These are phyloP conservation scores for Rossbeevera mucosa DNA, from an alignment of 768 basidiomycete genomes.

Conservation along the genomic window DNA sequence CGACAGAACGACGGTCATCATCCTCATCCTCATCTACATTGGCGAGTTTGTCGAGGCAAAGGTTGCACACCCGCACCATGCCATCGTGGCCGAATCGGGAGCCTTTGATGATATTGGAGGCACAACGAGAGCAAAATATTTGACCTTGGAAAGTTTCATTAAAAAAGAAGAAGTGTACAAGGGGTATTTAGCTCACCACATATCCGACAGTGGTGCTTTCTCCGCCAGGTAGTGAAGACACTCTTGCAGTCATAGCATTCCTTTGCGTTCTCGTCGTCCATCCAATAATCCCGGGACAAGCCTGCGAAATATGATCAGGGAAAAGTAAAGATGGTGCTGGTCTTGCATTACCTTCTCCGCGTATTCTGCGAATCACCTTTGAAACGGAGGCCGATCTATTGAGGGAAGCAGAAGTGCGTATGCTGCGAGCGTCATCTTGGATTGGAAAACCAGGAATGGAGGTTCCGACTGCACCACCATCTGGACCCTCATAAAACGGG, in stretches of 20 bases:
- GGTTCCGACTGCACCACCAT: slow-evolving; percentile 60
- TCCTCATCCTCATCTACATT: slow-evolving; percentile 88
- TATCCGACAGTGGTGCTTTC: slow-evolving; percentile 97
- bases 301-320: slow-evolving; percentile 39
- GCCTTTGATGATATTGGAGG: slow-evolving; percentile 94
- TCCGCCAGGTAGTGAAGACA: slow-evolving; percentile 87
- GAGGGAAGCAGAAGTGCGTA: slow-evolving; percentile 66
- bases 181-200: slow-evolving; percentile 55
- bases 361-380: slow-evolving; percentile 83
- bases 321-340: slow-evolving; percentile 3
- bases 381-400: slow-evolving; percentile 82
- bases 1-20: slow-evolving; percentile 78
- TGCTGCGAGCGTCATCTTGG: slow-evolving; percentile 83
- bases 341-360: slow-evolving; percentile 71
- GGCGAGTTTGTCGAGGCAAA: slow-evolving; percentile 89
- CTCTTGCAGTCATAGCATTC: slow-evolving; percentile 97
- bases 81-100: slow-evolving; percentile 90
- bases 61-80: slow-evolving; percentile 93
- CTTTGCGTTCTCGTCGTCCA: slow-evolving; percentile 94
- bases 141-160: slow-evolving; percentile 60
- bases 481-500: slow-evolving; percentile 49
- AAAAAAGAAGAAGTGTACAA: neutral
- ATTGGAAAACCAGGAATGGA: slow-evolving; percentile 92
- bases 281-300: slow-evolving; percentile 95
- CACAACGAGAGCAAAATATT: slow-evolving; percentile 96